Evolutionary conservation across 75 land plant species (phyloP).

Genomic region (Pinus taeda): DNA sequence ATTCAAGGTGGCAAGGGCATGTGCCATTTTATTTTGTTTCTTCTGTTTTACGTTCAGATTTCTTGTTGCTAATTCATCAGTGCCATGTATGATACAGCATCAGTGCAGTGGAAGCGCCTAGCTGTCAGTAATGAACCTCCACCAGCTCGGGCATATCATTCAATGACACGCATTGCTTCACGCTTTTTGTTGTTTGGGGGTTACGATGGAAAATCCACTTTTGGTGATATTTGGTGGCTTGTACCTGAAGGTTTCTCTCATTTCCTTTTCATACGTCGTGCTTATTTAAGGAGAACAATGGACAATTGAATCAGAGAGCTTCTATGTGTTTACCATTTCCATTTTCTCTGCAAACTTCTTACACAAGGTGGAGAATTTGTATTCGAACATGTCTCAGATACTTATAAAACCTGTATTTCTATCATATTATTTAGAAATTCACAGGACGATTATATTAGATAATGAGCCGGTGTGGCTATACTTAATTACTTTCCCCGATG

Average conservation of each 20-base stretch:
- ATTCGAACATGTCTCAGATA: neutral
- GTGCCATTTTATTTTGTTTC: neutral
- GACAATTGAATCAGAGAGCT: neutral
- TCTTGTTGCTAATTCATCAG: neutral
- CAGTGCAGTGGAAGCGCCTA: slow-evolving; percentile 95
- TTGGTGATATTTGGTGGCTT: slow-evolving; percentile 96
- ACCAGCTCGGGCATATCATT: slow-evolving; percentile 94
- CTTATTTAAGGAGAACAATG: slow-evolving; percentile 1
- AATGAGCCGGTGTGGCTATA: neutral
- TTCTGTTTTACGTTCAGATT: neutral
- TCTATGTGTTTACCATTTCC: neutral
- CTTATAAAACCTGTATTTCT: neutral
- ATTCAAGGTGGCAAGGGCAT: neutral
- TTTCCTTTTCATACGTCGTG: neutral
- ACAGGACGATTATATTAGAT: neutral
- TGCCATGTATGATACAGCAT: slow-evolving; percentile 35
- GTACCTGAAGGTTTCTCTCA: slow-evolving; percentile 76
- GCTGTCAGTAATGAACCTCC: slow-evolving; percentile 74
- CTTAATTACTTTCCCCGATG: neutral
- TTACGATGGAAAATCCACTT: slow-evolving; percentile 94
- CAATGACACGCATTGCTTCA: slow-evolving; percentile 80
- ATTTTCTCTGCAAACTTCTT: neutral
- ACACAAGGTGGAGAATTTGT: neutral
- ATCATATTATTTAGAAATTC: neutral
- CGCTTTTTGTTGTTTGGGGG: slow-evolving; percentile 91